Evolutionary conservation across 1,284 basidiomycete genomes (phyloP).

Genomic region (Stereum hirsutum): DNA sequence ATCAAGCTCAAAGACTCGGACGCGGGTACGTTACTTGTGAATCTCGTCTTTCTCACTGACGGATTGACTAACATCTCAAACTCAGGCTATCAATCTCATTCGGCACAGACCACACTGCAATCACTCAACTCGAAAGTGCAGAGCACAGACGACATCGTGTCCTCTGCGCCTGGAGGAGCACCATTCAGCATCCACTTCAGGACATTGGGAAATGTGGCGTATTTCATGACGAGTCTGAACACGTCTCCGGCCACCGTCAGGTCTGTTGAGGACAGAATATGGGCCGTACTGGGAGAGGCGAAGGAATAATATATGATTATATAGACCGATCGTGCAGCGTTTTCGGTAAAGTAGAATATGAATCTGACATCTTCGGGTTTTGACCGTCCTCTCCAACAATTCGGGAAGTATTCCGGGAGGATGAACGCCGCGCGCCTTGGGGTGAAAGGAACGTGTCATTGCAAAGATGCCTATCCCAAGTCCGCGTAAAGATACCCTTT

Average conservation of each 20-base stretch:
- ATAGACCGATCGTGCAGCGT: too few species aligned
- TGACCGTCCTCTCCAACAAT: too few species aligned
- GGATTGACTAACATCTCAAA: not conserved
- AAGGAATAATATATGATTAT: not conserved
- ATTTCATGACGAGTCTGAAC: constrained; percentile 92
- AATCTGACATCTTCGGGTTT: too few species aligned
- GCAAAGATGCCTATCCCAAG: constrained; percentile 7
- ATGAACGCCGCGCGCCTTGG: too few species aligned
- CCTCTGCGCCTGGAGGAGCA: constrained; percentile 45
- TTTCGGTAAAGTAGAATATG: too few species aligned
- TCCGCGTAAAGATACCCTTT: constrained; percentile 5
- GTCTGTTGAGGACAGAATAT: constrained; percentile 53
- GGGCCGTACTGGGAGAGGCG: constrained; percentile 18
- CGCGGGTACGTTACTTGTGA: constrained; percentile 32
- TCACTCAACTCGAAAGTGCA: constrained; percentile 26
- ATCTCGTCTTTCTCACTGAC: not conserved
- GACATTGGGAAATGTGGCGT: constrained; percentile 88
- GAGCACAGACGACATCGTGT: constrained; percentile 12
- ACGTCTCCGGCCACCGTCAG: constrained; percentile 45
- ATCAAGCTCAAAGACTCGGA: constrained; percentile 64
- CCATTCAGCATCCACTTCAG: constrained; percentile 78
- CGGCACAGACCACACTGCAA: constrained; percentile 53
- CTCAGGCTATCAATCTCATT: constrained; percentile 70
- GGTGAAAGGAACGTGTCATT: constrained; percentile 7
- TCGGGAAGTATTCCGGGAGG: too few species aligned